phyloP scores from a whole-genome alignment of 73 alveolate species.

The Tetrahymena elliotti region DNA sequence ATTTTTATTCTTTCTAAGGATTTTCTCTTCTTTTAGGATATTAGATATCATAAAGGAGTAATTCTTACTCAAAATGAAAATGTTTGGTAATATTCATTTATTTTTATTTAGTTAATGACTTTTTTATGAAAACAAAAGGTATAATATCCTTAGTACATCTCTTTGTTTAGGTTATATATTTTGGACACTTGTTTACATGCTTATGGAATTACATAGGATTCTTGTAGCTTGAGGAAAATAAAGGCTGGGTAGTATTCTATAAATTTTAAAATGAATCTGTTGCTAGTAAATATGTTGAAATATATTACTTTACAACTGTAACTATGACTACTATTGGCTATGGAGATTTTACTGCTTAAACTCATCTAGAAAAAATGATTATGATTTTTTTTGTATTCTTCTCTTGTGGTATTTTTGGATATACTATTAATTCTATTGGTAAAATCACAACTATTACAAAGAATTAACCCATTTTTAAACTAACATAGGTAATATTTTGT shows the following conservation, averaged over 20 bases:
- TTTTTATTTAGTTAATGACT: no score
- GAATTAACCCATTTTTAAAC: no score
- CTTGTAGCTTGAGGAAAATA: not conserved
- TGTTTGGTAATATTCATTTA: not conserved
- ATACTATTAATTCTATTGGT: conserved; percentile 7
- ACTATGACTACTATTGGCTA: conserved; percentile 24
- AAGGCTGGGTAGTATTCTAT: not conserved
- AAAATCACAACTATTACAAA: not conserved
- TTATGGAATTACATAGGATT: not conserved
- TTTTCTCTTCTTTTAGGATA: not conserved
- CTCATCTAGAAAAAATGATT: not conserved
- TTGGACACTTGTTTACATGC: not conserved
- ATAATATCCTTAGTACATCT: not conserved
- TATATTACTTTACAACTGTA: not conserved
- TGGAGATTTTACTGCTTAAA: conserved; percentile 17
- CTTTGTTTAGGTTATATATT: not conserved
- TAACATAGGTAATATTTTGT: not conserved
- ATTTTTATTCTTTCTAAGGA: not conserved
- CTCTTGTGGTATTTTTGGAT: conserved; percentile 22
- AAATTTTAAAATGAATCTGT: not conserved
- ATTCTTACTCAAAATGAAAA: not conserved
- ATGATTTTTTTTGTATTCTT: conserved; percentile 9
- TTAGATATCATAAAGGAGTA: not conserved
- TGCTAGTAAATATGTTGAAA: not conserved
- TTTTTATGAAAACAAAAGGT: not conserved